Conservation (phyloP, 1,139 yeast species). For the Protomyces lactucae-debilis region DNA sequence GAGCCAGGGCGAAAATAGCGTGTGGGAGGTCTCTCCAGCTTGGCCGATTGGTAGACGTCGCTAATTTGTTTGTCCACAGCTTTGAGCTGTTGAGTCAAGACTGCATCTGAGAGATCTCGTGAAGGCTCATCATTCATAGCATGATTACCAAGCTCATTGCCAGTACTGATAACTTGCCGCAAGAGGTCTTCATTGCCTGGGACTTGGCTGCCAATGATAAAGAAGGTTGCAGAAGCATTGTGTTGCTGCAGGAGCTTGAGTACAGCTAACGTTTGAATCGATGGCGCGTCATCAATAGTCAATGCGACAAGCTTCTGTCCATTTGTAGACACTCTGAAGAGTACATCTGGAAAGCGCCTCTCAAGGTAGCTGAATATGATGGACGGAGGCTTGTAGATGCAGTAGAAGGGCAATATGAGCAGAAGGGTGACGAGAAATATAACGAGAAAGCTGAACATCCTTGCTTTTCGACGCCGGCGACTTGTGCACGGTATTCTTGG, state of each 20-base stretch:
- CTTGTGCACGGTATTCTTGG: background rate
- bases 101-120: background rate
- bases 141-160: constrained; percentile 24
- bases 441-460: constrained; percentile 1
- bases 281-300: constrained; percentile 50
- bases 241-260: constrained; percentile 58
- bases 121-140: constrained; percentile 28
- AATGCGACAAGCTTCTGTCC: constrained; percentile 15
- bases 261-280: constrained; percentile 79
- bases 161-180: background rate
- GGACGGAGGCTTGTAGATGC: constrained; percentile 13
- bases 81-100: constrained; percentile 1
- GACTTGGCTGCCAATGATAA: constrained; percentile 20
- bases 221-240: constrained; percentile 20
- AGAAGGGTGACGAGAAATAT: background rate
- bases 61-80: constrained; percentile 4
- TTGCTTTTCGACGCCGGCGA: background rate
- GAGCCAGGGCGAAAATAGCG: constrained; percentile 26
- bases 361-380: constrained; percentile 4
- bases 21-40: background rate
- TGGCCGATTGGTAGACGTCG: background rate
- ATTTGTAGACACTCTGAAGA: constrained; percentile 7
- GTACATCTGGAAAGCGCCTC: constrained; percentile 8
- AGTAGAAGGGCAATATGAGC: constrained; percentile 4
- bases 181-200: background rate